These are phyloP conservation scores for Otatea glauca DNA, from an alignment of 176 grass and related monocot species.

Conservation along the genomic window DNA sequence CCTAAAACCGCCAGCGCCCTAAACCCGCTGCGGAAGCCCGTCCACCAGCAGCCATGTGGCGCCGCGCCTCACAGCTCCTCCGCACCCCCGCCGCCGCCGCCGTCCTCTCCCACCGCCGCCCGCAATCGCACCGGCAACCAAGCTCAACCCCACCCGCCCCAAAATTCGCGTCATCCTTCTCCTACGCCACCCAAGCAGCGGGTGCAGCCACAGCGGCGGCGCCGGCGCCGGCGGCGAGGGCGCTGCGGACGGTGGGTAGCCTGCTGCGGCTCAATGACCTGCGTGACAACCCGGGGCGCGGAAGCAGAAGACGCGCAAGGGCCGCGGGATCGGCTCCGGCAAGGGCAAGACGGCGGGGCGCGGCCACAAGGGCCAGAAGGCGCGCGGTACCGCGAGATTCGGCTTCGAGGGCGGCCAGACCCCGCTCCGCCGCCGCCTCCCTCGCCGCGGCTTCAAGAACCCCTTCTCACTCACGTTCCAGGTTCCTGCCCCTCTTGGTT, in stretches of 20 bases:
- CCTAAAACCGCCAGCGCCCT: constrained; percentile 5
- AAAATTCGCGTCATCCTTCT: neutral
- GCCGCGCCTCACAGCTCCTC: constrained; percentile 55
- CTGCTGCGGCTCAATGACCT: constrained; percentile 83
- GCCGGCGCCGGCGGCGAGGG: neutral
- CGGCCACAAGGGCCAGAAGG: constrained; percentile 95
- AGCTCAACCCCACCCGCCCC: neutral
- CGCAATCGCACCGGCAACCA: neutral
- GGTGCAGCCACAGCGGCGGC: neutral
- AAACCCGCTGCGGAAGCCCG: neutral
- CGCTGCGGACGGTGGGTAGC: constrained; percentile 46
- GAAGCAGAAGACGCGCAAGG: constrained; percentile 94
- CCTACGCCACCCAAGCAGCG: constrained; percentile 36
- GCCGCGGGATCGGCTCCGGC: constrained; percentile 90
- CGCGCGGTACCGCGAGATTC: constrained; percentile 79
- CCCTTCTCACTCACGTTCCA: constrained; percentile 85
- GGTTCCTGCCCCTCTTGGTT: constrained; percentile 39
- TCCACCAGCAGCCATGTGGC: constrained; percentile 60
- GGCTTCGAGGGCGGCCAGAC: constrained; percentile 94
- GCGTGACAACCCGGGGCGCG: constrained; percentile 65
- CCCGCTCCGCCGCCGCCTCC: constrained; percentile 70
- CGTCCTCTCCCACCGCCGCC: constrained; percentile 7
- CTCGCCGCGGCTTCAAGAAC: constrained; percentile 81
- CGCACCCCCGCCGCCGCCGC: constrained; percentile 30
- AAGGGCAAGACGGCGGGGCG: constrained; percentile 91